Evolutionary conservation across 192 early-diverging fungal genomes (phyloP), one percentile per base, ranked within the genome.

Genomic region (Gaertneriomyces semiglobifer): DNA sequence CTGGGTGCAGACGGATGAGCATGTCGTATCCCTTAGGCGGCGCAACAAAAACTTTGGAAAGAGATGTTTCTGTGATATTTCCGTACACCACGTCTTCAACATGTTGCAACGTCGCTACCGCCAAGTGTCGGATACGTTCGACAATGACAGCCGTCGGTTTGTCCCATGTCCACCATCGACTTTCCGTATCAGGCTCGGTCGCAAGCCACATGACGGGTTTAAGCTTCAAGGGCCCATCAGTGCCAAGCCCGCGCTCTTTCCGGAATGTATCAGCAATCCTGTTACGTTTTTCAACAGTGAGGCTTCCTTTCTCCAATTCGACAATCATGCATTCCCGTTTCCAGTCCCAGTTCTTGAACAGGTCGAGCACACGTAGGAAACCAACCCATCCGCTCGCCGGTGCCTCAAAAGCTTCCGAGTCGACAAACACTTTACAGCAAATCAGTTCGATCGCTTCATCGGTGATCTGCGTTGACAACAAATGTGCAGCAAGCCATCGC

Each of bases 401-500:
- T 10, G 74, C 78, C 3, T 72, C 59, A 68, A 79, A 88, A 41
- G 70, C 47, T 19, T 59, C 52, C 25, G 89, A 70, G 12, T 88
- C 79, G 18, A 88, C 76, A 72, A 90, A 98, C 25, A 91, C 86
- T 3, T 75, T 72, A 0, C 86, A 86, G 42, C 81, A 86, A 16
- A 95, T 33, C 0, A 94, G 70, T 72, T 98, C 95, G 41, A 92
- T 76, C 16, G 86, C 62, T 74, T 95, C 92, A 51, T 90, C 88
- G 0, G 85, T 70, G 6, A 96, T 79, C 16, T 63, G 63, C 5
- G 48, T 7, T 1, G 75, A 64, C 38, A 90, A 79, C 6, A 95
- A 77, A 67, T 98, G 94, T 18, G 89, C 79, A 7, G 86, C 78
- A 33, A 94, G 74, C 93, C 93, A 98, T 62, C 93, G 85, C 82